Evolutionary conservation across 2,329 filamentous ascomycete genomes (phyloP).

Genomic region (Onygena corvina): DNA sequence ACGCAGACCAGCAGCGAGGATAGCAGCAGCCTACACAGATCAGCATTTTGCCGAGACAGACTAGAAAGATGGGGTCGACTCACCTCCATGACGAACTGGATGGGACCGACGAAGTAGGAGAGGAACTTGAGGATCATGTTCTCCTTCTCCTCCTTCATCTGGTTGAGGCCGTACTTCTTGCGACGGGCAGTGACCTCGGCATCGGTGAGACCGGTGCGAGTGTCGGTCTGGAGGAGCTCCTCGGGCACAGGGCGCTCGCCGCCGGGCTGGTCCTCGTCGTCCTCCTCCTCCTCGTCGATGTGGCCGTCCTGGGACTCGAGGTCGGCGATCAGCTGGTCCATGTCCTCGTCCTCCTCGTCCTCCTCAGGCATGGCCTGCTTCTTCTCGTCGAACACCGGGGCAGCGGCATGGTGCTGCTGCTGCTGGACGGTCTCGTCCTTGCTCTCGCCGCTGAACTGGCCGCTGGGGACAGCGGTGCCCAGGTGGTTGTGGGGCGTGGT

Average conservation of each 20-base stretch:
- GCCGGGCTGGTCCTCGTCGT: constrained; percentile 41
- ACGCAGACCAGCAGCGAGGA: constrained; percentile 69
- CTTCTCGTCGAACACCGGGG: constrained; percentile 13
- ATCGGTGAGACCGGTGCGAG: constrained; percentile 58
- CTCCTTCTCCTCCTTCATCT: constrained; percentile 85
- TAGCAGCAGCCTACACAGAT: constrained; percentile 49
- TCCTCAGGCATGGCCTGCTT: constrained; percentile 34
- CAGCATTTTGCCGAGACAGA: constrained; percentile 10
- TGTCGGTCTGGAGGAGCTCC: constrained; percentile 66
- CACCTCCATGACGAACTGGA: constrained; percentile 90
- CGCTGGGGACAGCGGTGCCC: constrained; percentile 18
- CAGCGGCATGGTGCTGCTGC: not conserved
- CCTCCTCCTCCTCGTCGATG: constrained; percentile 52
- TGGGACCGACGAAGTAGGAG: constrained; percentile 73
- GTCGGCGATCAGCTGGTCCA: constrained; percentile 76
- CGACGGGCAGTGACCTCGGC: constrained; percentile 52
- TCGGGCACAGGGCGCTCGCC: constrained; percentile 54
- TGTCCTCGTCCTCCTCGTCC: constrained; percentile 69
- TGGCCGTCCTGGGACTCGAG: constrained; percentile 71
- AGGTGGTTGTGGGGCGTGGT: constrained; percentile 18
- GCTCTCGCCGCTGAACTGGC: constrained; percentile 15
- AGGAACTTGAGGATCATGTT: constrained; percentile 73
- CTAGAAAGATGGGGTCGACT: constrained; percentile 29
- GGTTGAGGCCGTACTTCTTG: constrained; percentile 70
- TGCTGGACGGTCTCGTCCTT: constrained; percentile 9